Conservation (phyloP, 2,329 filamentous ascomycete genomes). For the Botrytis byssoidea region DNA sequence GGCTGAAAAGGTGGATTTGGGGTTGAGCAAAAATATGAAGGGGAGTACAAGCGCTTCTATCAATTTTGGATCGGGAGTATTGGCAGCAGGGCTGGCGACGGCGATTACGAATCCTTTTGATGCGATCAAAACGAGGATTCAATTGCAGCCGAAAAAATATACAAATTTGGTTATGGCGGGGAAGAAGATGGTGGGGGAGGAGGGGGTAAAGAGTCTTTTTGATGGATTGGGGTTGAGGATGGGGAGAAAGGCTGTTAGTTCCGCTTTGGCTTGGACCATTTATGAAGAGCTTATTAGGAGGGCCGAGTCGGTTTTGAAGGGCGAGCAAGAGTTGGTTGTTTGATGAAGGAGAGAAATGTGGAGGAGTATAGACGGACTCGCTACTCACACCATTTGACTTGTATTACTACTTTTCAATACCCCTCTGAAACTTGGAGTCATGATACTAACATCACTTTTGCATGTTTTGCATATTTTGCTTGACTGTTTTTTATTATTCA, state of each 20-base stretch:
- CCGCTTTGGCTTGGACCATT: constrained; percentile 93
- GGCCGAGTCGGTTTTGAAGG: constrained; percentile 46
- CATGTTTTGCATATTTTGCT: background rate
- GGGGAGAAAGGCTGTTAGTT: constrained; percentile 86
- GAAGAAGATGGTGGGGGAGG: constrained; percentile 74
- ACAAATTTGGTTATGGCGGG: constrained; percentile 77
- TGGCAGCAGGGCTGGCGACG: constrained; percentile 80
- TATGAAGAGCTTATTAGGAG: constrained; percentile 90
- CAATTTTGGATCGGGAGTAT: constrained; percentile 80
- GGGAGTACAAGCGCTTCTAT: constrained; percentile 58
- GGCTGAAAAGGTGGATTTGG: constrained; percentile 14
- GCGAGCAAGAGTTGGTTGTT: constrained; percentile 5
- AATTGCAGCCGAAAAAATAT: constrained; percentile 82
- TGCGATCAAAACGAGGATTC: constrained; percentile 90
- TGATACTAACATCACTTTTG: background rate
- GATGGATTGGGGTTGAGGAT: constrained; percentile 85
- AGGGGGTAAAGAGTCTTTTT: constrained; percentile 77
- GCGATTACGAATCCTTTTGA: constrained; percentile 95
- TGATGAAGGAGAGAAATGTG: background rate
- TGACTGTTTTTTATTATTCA: no score
- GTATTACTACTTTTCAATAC: background rate
- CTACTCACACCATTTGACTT: constrained; percentile 1
- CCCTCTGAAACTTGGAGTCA: background rate
- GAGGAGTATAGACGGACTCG: background rate
- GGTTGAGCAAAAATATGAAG: constrained; percentile 28